A percentile compares a stretch with the other conserved stretches of the same genome.
These are phyloP conservation scores for Blastobotrys parvus DNA, from an alignment of 805 yeast species.

Conservation along the genomic window DNA sequence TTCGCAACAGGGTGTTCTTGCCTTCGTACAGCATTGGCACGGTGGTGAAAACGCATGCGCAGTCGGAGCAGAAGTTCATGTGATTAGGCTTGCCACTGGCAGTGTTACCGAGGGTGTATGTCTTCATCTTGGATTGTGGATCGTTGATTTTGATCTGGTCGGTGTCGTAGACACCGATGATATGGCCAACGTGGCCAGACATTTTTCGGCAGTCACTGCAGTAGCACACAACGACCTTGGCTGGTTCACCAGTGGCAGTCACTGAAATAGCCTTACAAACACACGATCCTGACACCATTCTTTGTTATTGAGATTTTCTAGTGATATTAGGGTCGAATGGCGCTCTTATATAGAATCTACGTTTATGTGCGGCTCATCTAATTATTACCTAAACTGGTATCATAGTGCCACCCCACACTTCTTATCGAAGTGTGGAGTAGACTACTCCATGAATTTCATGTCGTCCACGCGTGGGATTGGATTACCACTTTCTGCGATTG, in stretches of 20 bases:
- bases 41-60: conserved; percentile 11
- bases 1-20: conserved; percentile 6
- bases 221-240: conserved; percentile 6
- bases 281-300: conserved; percentile 6
- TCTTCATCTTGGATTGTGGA: conserved; percentile 1
- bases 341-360: neutral
- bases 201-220: conserved; percentile 13
- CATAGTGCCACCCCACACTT: no score
- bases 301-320: conserved; percentile 6
- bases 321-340: neutral
- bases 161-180: conserved; percentile 2
- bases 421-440: no score
- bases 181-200: conserved; percentile 13
- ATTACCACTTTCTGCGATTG: no score
- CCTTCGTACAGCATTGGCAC: conserved; percentile 12
- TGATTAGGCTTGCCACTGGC: conserved; percentile 10
- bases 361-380: neutral
- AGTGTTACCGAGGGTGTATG: conserved; percentile 7
- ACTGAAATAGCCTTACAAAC: conserved; percentile 8
- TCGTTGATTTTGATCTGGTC: conserved; percentile 6
- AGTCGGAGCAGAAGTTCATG: conserved; percentile 8
- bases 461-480: no score
- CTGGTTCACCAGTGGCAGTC: conserved; percentile 1
- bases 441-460: no score
- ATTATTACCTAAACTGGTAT: no score